These are phyloP conservation scores for Spinellus fusiger DNA, from an alignment of 192 early-diverging fungal species.

Conservation along the genomic window DNA sequence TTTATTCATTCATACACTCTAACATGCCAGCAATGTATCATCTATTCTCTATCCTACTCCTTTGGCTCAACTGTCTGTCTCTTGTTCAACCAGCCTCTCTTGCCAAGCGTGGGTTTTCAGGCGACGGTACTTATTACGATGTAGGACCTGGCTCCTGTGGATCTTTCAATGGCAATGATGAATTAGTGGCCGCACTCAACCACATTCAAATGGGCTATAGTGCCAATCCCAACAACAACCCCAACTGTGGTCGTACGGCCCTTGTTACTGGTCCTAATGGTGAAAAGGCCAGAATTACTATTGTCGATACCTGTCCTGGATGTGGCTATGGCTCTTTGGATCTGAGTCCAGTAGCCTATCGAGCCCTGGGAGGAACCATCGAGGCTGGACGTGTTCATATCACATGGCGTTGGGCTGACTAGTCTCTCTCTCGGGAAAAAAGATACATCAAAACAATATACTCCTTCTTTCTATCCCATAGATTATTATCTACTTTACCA, in stretches of 20 bases:
- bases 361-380: neutral
- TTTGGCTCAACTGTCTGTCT: too few species aligned
- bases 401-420: neutral
- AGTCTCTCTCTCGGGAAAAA: too few species aligned
- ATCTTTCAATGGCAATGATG: conserved; percentile 31
- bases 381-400: neutral
- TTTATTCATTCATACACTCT: too few species aligned
- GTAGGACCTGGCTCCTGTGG: conserved; percentile 55
- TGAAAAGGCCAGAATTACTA: neutral
- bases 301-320: conserved; percentile 35
- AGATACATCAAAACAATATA: too few species aligned
- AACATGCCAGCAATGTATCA: too few species aligned
- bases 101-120: conserved; percentile 24
- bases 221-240: conserved; percentile 38
- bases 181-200: conserved; percentile 53
- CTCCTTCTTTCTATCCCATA: neutral
- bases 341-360: conserved; percentile 24
- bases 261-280: neutral
- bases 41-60: too few species aligned
- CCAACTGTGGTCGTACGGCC: neutral
- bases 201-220: conserved; percentile 43
- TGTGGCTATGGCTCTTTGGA: conserved; percentile 37
- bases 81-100: neutral
- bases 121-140: conserved; percentile 53
- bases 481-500: neutral